Evolutionary conservation across 495 filamentous ascomycete species (phyloP).

Genomic region (Trypethelium eluteriae): DNA sequence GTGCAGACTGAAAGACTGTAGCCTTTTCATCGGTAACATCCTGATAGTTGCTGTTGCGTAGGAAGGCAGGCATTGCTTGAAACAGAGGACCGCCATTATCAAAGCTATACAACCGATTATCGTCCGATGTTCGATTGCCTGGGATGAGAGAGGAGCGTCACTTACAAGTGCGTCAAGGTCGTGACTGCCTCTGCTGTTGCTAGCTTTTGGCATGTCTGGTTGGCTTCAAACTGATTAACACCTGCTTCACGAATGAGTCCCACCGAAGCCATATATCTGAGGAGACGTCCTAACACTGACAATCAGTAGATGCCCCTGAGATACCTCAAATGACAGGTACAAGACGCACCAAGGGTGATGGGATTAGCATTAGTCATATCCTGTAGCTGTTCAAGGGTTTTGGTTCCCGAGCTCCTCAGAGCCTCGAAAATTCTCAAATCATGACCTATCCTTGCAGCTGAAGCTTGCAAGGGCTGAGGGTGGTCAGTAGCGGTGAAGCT

Average conservation of each 20-base stretch:
- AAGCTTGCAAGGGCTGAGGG: background rate
- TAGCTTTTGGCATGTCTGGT: background rate
- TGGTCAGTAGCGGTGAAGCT: background rate
- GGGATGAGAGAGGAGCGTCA: background rate
- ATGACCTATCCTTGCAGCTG: background rate
- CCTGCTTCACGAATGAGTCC: background rate
- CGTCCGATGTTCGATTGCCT: background rate
- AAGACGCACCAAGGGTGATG: background rate
- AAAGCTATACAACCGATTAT: background rate
- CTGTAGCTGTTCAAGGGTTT: background rate
- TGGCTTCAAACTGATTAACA: background rate
- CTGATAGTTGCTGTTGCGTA: background rate
- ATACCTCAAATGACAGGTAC: background rate
- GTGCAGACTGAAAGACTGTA: background rate
- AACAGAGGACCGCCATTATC: conserved; percentile 3
- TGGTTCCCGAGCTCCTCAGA: background rate
- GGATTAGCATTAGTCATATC: background rate
- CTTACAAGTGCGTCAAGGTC: conserved; percentile 1
- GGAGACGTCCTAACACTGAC: background rate
- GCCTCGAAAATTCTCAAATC: background rate
- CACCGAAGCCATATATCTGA: conserved; percentile 7
- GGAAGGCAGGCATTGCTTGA: background rate
- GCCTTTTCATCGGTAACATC: background rate
- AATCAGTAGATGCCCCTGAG: background rate
- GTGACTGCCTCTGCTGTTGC: background rate